Conservation (phyloP, 306 rosid genomes). For the Acacia acuminata region DNA sequence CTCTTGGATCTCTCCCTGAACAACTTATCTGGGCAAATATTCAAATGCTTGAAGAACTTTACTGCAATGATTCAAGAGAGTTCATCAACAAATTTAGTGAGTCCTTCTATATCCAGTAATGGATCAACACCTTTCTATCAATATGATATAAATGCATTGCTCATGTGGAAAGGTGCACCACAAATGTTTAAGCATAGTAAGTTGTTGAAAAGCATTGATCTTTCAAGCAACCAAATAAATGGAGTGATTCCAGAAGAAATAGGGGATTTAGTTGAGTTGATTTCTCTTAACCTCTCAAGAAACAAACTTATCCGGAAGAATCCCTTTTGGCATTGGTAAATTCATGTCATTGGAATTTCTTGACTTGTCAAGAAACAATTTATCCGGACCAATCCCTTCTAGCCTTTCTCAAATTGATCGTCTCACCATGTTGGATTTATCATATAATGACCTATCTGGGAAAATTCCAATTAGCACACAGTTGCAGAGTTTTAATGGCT, state of each 20-base stretch:
- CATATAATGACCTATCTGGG: constrained; percentile 19
- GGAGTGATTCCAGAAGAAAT: constrained; percentile 19
- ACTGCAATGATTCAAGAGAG: constrained; percentile 27
- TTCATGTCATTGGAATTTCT: constrained; percentile 11
- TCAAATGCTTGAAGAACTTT: constrained; percentile 27
- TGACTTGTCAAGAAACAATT: constrained; percentile 30
- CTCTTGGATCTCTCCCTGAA: constrained; percentile 31
- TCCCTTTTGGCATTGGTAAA: not conserved
- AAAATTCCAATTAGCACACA: constrained; percentile 25
- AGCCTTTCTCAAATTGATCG: constrained; percentile 8
- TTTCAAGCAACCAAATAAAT: constrained; percentile 25
- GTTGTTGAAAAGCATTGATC: constrained; percentile 18
- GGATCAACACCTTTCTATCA: not conserved
- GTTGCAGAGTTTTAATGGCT: constrained; percentile 20
- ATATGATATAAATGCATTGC: constrained; percentile 4
- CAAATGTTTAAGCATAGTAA: not conserved
- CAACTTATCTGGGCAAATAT: constrained; percentile 3
- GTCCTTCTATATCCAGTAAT: not conserved
- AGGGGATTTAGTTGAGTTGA: not conserved
- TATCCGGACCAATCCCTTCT: constrained; percentile 27
- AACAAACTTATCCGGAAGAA: constrained; percentile 1
- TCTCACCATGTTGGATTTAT: constrained; percentile 22
- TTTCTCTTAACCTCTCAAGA: constrained; percentile 30
- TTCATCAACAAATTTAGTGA: not conserved
- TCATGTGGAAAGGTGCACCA: constrained; percentile 37